Evolutionary conservation across 225 moss, liverwort and hornwort species (phyloP), one percentile per base, ranked within the genome.

Genomic region (Bryum argenteum): DNA sequence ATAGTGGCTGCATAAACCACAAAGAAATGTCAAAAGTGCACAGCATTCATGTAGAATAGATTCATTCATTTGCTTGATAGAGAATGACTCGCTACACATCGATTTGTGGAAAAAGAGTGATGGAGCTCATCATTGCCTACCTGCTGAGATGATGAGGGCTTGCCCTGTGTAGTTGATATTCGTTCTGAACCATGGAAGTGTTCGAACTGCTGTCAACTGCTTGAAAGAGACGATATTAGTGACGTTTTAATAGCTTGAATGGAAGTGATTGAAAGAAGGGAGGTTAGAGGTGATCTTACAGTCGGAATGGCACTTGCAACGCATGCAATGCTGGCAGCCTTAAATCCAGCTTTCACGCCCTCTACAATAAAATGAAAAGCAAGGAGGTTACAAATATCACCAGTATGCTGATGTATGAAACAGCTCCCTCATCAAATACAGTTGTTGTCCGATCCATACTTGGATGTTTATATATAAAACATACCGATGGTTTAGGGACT

Each of bases 161-260:
- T 94, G 97, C 22, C 88, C 98, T 21, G 94, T 92, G 57, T 98
- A 93, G 41, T 98, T 98, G 58, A 98, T 54, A 75, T 90, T 88
- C 20, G 82, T 71, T 85, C 84, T 94, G 20, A 88, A 89, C 94
- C 91, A 92, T 60, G 92, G 89, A 20, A 94, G 5, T 55, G 67
- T 75, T 68, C 98, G 89, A 26, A 84, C 89, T 9, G 82, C 91
- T 20, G 80, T 48, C 15, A 98, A 75, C 94, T 97, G 88, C 21
- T 66, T 58, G 6, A 59, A 42, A 47, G 18, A 8, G 65, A 8
- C 58, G 41, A 12, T 18, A 42, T 65, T 56, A 63, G 69, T 48
- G 48, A 13, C 5, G 20, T 51, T 63, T 16, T 10, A 58, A 66
- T 45, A 54, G 13, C 62, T 72, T 51, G 18, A 56, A 53, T 51